Evolutionary conservation across 805 yeast genomes (phyloP), one percentile per base, ranked within the genome.

Genomic region (Zygosaccharomyces rouxii): DNA sequence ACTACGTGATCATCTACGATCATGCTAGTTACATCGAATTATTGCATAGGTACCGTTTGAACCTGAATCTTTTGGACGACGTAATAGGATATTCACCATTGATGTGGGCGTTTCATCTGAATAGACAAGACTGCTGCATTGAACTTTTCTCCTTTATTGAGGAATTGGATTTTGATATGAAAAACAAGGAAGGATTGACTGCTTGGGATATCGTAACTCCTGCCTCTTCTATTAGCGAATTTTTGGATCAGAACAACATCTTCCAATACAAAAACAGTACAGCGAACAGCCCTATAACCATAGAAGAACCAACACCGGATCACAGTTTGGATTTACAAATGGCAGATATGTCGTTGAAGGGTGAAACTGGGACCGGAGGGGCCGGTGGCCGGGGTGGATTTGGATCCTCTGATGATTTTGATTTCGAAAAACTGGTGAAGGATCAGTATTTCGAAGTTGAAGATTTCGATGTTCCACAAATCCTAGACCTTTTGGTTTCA

Each of bases 61-160:
- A 79, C 55, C 73, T 78, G 6, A 81, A 82, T 56, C 55, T 69
- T 31, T 58, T 65, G 7, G 90, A 84, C 55, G 67, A 72, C 1
- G 47, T 78, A 19, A 62, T 77, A 21, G 73, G 77, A 2, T 81
- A 79, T 64, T 77, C 88, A 0, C 88, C 96, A 9, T 65, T 86
- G 39, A 87, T 86, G 94, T 88, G 96, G 96, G 90, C 95, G 0
- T 79, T 87, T 3, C 77, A 81, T 55, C 73, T 83, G 55, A 77
- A 80, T 46, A 78, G 79, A 46, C 64, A 76, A 50, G 73, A 75
- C 10, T 73, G 84, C 39, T 81, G 79, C 13, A 76, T 78, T 41
- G 67, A 75, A 47, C 68, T 88, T 50, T 65, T 89, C 46, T 78
- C 79, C 38, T 73, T 74, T 49, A 85, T 83, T 31, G 92, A 90